Evolutionary conservation across 1,139 yeast species (phyloP).

Genomic region (Candida pseudoviswanathii): DNA sequence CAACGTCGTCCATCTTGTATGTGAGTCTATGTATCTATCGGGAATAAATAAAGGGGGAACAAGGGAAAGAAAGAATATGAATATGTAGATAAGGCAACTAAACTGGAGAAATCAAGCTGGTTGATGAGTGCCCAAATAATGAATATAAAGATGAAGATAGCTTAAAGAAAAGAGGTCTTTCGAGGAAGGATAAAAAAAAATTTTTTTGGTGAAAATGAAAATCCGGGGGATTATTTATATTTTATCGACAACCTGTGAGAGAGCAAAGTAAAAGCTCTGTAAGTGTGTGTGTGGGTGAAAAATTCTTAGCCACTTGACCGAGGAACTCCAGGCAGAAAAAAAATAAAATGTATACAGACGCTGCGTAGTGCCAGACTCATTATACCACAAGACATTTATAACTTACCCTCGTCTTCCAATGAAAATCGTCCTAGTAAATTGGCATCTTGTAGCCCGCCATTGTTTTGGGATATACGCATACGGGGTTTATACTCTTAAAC

Average conservation of each 20-base stretch:
- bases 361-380: background rate
- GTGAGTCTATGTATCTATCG: constrained; percentile 4
- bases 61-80: background rate
- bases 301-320: constrained; percentile 2
- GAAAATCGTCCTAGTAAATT: no score
- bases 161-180: background rate
- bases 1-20: constrained; percentile 46
- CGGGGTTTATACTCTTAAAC: background rate
- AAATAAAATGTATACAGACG: background rate
- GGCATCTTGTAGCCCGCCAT: no score
- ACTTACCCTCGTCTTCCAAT: no score
- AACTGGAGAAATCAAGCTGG: background rate
- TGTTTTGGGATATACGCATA: background rate
- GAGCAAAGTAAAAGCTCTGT: background rate
- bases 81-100: background rate
- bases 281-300: background rate
- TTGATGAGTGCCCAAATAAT: no score
- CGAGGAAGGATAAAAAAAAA: background rate
- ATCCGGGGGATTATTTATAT: constrained; percentile 3
- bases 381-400: background rate
- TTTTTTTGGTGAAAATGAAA: constrained; percentile 1
- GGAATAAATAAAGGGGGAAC: background rate
- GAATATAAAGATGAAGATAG: background rate
- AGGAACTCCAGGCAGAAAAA: background rate
- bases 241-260: background rate